These are phyloP conservation scores for Vinca minor DNA, from an alignment of 257 asterid species.

Conservation along the genomic window DNA sequence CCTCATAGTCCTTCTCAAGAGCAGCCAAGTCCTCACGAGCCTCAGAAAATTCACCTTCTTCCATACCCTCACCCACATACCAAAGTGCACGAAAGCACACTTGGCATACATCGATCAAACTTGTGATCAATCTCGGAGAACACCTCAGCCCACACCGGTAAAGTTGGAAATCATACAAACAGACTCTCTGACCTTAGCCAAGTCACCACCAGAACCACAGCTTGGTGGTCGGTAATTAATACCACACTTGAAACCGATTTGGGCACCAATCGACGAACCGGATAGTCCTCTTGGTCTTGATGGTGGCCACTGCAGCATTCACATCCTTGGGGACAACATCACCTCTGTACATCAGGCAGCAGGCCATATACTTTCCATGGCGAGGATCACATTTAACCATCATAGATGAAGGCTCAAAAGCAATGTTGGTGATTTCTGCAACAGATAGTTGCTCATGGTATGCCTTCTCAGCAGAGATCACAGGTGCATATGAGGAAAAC, in stretches of 20 bases:
- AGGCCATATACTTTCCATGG: too few species aligned
- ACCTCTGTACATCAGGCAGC: slow-evolving; percentile 97
- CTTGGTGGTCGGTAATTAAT: slow-evolving; percentile 94
- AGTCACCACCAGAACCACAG: slow-evolving; percentile 94
- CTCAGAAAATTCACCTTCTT: slow-evolving; percentile 93
- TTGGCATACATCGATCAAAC: slow-evolving; percentile 84
- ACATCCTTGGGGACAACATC: slow-evolving; percentile 95
- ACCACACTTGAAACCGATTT: slow-evolving; percentile 91
- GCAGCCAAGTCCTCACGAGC: slow-evolving; percentile 95
- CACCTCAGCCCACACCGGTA: slow-evolving; percentile 95
- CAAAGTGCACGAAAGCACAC: slow-evolving; percentile 95
- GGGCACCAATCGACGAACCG: slow-evolving; percentile 99
- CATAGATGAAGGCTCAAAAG: too few species aligned
- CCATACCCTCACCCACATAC: slow-evolving; percentile 99
- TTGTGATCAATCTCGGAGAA: slow-evolving; percentile 88
- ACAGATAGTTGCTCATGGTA: too few species aligned
- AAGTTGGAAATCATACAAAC: slow-evolving; percentile 96
- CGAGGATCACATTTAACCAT: too few species aligned
- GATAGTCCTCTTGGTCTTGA: too few species aligned
- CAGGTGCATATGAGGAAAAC: too few species aligned
- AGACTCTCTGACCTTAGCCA: slow-evolving; percentile 91
- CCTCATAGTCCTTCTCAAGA: too few species aligned
- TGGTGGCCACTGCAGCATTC: slow-evolving; percentile 91
- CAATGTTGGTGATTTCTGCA: too few species aligned
- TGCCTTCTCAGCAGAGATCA: too few species aligned